Conservation (phyloP, 345 rosid species). For the Anacardium occidentale region DNA sequence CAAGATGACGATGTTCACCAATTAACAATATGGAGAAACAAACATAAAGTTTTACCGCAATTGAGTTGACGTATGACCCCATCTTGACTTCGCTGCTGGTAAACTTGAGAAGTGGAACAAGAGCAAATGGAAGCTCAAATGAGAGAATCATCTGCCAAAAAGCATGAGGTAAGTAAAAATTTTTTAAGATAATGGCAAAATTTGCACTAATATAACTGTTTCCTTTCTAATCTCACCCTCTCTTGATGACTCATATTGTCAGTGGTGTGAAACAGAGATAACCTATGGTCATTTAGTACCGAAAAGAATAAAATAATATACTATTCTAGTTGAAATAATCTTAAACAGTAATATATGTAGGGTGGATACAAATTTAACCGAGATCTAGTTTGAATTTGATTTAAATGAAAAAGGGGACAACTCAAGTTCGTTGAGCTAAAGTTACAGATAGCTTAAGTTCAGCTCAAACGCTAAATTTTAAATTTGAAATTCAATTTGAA, state of each 20-base stretch:
- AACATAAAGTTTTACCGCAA: slow-evolving; percentile 36
- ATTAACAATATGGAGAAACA: slow-evolving; percentile 3
- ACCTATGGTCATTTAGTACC: not conserved
- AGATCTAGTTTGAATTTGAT: too few relatives aligned
- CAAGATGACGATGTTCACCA: not conserved
- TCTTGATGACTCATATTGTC: not conserved
- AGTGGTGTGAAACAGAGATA: not conserved
- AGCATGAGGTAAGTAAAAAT: not conserved
- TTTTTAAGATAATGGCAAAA: not conserved
- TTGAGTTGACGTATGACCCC: slow-evolving; percentile 67
- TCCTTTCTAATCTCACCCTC: not conserved
- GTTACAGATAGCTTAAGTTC: too few relatives aligned
- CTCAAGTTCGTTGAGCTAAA: too few relatives aligned
- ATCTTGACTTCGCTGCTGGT: slow-evolving; percentile 86
- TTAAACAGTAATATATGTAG: not conserved
- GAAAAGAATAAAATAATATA: not conserved
- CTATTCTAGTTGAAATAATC: not conserved
- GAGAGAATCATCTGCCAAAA: slow-evolving; percentile 81
- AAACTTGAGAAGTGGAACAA: slow-evolving; percentile 91
- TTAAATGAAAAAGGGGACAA: too few relatives aligned
- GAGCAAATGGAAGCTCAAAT: slow-evolving; percentile 91
- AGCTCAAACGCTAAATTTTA: too few relatives aligned
- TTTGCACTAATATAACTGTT: not conserved
- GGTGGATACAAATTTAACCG: too few relatives aligned
- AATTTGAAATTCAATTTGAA: too few relatives aligned